Conservation (phyloP, 106 monocot genomes). For the Platanthera zijinensis region DNA sequence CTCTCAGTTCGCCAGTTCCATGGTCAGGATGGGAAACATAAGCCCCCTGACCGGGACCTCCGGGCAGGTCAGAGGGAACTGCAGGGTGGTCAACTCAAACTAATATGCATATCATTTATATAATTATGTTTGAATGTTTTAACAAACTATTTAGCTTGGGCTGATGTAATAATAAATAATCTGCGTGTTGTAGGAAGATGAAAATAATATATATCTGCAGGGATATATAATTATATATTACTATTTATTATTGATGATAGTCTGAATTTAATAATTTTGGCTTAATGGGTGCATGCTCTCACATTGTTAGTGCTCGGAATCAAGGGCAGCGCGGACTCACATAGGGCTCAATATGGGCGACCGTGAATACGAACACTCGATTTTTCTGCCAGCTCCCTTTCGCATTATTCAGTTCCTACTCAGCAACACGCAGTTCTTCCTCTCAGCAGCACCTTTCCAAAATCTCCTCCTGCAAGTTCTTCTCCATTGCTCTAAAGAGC, state of each 20-base stretch:
- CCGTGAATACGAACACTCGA: too few species aligned
- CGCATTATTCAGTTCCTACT: slow-evolving; percentile 33
- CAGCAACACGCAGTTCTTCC: neutral
- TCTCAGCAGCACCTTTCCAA: neutral
- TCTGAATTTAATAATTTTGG: too few species aligned
- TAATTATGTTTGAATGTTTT: neutral
- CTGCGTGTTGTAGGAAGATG: too few species aligned
- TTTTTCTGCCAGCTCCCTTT: slow-evolving; percentile 32
- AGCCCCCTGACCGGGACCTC: slow-evolving; percentile 38
- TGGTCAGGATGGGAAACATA: slow-evolving; percentile 67
- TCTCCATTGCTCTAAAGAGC: slow-evolving; percentile 50
- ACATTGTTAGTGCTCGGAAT: too few species aligned
- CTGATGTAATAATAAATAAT: too few species aligned
- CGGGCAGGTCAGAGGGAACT: slow-evolving; percentile 46
- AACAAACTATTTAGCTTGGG: too few species aligned
- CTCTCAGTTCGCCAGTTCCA: slow-evolving; percentile 37
- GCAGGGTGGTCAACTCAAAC: slow-evolving; percentile 44
- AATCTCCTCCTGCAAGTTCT: neutral
- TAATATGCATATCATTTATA: neutral
- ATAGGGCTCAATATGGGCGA: too few species aligned
- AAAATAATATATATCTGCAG: too few species aligned
- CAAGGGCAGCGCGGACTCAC: too few species aligned
- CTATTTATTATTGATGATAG: too few species aligned
- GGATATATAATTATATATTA: too few species aligned
- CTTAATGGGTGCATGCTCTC: too few species aligned